Base-by-base conservation (phyloP, 352 stramenopile genomes). In the Pythium myriotylum region DNA sequence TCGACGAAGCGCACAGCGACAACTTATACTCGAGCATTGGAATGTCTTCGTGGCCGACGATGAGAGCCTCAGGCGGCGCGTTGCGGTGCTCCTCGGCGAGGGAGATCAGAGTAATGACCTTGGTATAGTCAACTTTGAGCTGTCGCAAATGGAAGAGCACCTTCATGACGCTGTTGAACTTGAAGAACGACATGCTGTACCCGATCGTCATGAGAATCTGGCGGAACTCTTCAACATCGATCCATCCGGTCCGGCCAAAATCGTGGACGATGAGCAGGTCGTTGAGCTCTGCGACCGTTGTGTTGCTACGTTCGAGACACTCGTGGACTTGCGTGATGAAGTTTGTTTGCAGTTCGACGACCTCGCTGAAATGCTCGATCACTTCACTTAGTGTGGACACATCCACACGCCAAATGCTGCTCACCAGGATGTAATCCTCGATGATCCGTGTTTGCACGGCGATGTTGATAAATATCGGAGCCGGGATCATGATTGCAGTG, bases 91-190 rank as follows among this genome's bases (percentile, higher is more conserved):
- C 39, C 19, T 59, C 53, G 26, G 65, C 54, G n/a, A 70, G 54
- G 2, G 55, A 48, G 4, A 73, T 35, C 3, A 70, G 51, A 37
- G 40, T 69, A 9, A 67, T 13, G 24, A 70, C 63, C 37, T 73
- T 73, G 41, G 42, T 54, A 46, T 73, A 69, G 56, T 73, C 61
- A 4, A 73, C 53, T 33, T 59, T 59, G 53, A 59, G 53, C 39
- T 59, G 53, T 24, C 55, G 55, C 35, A 63, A 33, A 6, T 63
- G 27, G 26, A 68, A 68, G 40, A 68, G 47, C 23, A 68, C 22
- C 40, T 58, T 55, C 47, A 68, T 59, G 40, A 68, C 50, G 46
- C 56, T 63, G 53, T 59, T 59, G 53, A 59, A 59, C 39, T 56
- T 48, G 51, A 52, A 68, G 26, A 64, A 68, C 29, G 61, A 68